Base-by-base conservation (phyloP, 2,329 filamentous ascomycete genomes). In the Aspergillus nomiae region DNA sequence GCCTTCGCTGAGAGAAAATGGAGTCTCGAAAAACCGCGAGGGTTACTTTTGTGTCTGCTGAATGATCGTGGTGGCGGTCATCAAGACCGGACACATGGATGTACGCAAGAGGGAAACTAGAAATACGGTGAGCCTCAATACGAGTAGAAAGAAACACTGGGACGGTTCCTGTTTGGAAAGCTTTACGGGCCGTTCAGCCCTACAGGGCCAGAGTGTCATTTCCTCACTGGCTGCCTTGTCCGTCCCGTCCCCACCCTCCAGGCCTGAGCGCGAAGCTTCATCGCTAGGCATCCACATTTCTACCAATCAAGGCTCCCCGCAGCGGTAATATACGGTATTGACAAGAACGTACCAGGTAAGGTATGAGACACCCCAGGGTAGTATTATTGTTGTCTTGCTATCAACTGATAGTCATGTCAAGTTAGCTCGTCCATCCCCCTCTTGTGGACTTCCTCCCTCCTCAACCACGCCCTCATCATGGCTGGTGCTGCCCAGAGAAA, bases 151-250 rank as follows among this genome's bases (percentile, higher is more conserved):
- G 7, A 28, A 32, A 51, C 8, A 30, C 4, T n/a, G 50, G 50
- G n/a, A 53, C 12, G 12, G 50, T 24, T 58, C 34, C 48, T 21
- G 16, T 53, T 21, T 34, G 51, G 51, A 54, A 36, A 54, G 32
- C 21, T 38, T 41, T 54, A 54, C 51, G 41, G 51, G 26, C 38
- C 38, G 46, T 46, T 62, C 60, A 62, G 60, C 60, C 60, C 58
- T 62, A 62, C 56, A 62, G 56, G 56, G 60, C 60, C 38, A 54
- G 56, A 48, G 60, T 59, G 60, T 56, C 48, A 54, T 34, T 4
- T 36, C 36, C 10, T 41, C 28, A 62, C 45, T 62, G 60, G 60
- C 28, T 30, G n/a, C 10, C 50, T 36, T 54, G 51, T 34, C 32
- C 5, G n/a, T 26, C 12, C 51, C 4, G 12, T 28, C 9, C n/a